phyloP scores from a whole-genome alignment of 2,329 filamentous ascomycete species.

The Drechmeria coniospora region DNA sequence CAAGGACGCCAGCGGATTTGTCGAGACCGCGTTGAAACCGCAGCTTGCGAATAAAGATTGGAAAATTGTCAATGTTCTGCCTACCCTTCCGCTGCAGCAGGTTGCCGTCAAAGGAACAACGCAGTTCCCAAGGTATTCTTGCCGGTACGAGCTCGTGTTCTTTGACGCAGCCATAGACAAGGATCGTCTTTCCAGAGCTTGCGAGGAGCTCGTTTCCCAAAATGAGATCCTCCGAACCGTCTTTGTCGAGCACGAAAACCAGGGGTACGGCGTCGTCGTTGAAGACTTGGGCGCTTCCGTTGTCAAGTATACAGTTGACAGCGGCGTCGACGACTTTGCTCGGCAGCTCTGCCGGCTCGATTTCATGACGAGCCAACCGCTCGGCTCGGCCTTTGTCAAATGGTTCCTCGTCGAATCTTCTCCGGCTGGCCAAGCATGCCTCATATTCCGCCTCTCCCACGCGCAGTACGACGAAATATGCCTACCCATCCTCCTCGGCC shows the following conservation, averaged over 20 bases:
- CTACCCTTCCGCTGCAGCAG: conserved; percentile 41
- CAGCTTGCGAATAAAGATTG: conserved; percentile 34
- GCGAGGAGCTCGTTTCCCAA: conserved; percentile 37
- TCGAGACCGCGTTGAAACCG: conserved; percentile 32
- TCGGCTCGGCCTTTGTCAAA: conserved; percentile 45
- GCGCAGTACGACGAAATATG: conserved; percentile 57
- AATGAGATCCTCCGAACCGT: conserved; percentile 54
- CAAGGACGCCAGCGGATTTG: conserved; percentile 24
- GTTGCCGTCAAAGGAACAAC: conserved; percentile 44
- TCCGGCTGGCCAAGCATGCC: conserved; percentile 18
- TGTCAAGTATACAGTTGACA: conserved; percentile 34
- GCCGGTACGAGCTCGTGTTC: conserved; percentile 50
- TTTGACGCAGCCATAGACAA: conserved; percentile 36
- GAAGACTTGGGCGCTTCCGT: conserved; percentile 35
- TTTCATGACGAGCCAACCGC: conserved; percentile 36
- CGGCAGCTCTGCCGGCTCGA: conserved; percentile 39
- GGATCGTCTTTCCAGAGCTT: conserved; percentile 30
- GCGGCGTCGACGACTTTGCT: conserved; percentile 31
- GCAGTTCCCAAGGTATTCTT: conserved; percentile 41
- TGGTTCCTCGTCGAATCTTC: conserved; percentile 34
- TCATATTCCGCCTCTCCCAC: conserved; percentile 49
- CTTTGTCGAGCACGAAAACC: conserved; percentile 36
- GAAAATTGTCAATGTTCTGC: conserved; percentile 39
- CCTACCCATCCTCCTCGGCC: conserved; percentile 43
- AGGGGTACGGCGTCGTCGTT: conserved; percentile 42